Base-by-base conservation (phyloP, 2,329 filamentous ascomycete species). In the Nakataea oryzae region DNA sequence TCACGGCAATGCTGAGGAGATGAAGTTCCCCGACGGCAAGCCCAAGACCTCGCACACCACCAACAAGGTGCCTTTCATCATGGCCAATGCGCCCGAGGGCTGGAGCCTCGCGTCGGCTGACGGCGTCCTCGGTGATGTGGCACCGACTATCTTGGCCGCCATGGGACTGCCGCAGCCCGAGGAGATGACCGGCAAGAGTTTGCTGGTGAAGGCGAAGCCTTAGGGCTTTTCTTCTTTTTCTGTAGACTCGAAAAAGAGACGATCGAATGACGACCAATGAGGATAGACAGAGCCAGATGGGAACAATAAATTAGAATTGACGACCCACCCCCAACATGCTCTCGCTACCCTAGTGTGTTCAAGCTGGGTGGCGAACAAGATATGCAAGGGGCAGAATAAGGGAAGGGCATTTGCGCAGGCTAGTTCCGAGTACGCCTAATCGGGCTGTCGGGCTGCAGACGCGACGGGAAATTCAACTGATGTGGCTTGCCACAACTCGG, bases 1-100 rank as follows among this genome's bases (percentile, higher is more conserved):
- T 76, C 95, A 99, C 78, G 95, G 93, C 71, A 99, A 99, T 72
- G 95, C 95, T 63, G 95, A 99, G 80, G 95, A 99, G 81, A 99
- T 99, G 95, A 89, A 97, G 77, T 97, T 92, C 73, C 80, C 90
- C 69, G 90, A 97, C 74, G 92, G 93, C 74, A 96, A 91, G 74
- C 95, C 95, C 70, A 99, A 99, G 86, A 99, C 95, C 11, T 93
- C 90, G 60, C 95, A 99, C 82, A 99, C 95, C 57, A 93, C 89
- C 68, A 99, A 99, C 84, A 95, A 95, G 76, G 95, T 99, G 61
- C 95, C 95, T 12, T 93, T 99, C 74, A 86, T 97, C 76, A 96
- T 99, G 93, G 91, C 93, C 74, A 99, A 97, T 74, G 93, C 93
- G 11, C 95, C 95, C 54, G 84, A 89, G 72, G 90, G 90, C 69